Evolutionary conservation across 345 rosid species (phyloP).

Genomic region (Eucalyptus camaldulensis): DNA sequence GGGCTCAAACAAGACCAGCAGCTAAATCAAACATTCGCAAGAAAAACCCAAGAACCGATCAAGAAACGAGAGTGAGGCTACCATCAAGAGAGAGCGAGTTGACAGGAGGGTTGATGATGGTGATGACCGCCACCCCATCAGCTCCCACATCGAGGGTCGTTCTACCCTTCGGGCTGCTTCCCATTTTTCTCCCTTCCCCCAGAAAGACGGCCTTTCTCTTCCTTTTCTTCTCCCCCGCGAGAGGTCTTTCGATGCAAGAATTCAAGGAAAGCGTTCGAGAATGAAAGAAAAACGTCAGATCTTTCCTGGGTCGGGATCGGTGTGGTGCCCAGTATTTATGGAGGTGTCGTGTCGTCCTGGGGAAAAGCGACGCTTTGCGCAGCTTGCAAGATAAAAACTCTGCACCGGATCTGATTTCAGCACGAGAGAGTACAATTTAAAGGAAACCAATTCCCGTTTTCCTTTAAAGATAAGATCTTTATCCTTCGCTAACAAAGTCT

Average conservation of each 20-base stretch:
- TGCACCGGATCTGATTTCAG: background rate
- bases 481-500: background rate
- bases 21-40: background rate
- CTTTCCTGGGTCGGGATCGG: background rate
- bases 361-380: background rate
- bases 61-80: background rate
- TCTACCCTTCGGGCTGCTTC: background rate
- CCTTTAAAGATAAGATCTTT: background rate
- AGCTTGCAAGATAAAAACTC: background rate
- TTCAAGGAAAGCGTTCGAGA: background rate
- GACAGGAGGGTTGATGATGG: constrained; percentile 86
- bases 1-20: background rate
- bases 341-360: background rate
- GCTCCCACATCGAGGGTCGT: constrained; percentile 54
- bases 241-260: background rate
- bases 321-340: background rate
- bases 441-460: background rate
- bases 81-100: constrained; percentile 88
- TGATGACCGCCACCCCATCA: constrained; percentile 86
- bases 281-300: background rate
- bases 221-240: background rate
- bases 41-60: background rate
- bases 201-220: background rate
- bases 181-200: background rate
- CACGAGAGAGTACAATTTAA: background rate